These are phyloP conservation scores for Spencermartinsiella europaea DNA, from an alignment of 805 yeast genomes.

Conservation along the genomic window DNA sequence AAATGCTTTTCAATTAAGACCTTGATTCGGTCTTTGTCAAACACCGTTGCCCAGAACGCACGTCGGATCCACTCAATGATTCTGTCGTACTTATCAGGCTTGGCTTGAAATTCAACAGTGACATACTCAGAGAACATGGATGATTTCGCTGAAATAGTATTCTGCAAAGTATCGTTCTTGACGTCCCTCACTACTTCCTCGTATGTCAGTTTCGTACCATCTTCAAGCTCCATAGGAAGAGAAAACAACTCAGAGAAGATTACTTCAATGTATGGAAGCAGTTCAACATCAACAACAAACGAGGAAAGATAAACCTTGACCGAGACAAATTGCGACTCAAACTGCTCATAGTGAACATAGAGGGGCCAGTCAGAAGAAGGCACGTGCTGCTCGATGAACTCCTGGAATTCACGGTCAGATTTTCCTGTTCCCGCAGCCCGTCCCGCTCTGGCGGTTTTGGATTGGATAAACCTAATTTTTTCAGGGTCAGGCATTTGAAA, in stretches of 20 bases:
- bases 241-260: constrained; percentile 64
- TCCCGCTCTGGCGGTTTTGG: constrained; percentile 61
- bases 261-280: constrained; percentile 59
- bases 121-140: constrained; percentile 63
- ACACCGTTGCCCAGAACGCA: constrained; percentile 58
- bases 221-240: constrained; percentile 60
- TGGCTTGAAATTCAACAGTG: constrained; percentile 56
- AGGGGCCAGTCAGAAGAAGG: constrained; percentile 46
- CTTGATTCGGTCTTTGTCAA: constrained; percentile 67
- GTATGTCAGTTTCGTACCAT: constrained; percentile 55
- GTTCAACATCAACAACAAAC: constrained; percentile 42
- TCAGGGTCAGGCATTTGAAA: constrained; percentile 74
- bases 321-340: constrained; percentile 71
- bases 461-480: constrained; percentile 63
- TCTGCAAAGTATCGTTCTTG: constrained; percentile 63
- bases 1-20: constrained; percentile 59
- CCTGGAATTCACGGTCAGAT: constrained; percentile 23
- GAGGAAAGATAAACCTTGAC: constrained; percentile 59
- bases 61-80: constrained; percentile 76
- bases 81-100: constrained; percentile 52
- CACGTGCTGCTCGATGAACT: constrained; percentile 14
- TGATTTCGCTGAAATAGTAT: constrained; percentile 52
- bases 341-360: constrained; percentile 72
- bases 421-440: constrained; percentile 27
- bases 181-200: constrained; percentile 72